Conservation (phyloP, 768 basidiomycete genomes). For the Lentinula sp. region DNA sequence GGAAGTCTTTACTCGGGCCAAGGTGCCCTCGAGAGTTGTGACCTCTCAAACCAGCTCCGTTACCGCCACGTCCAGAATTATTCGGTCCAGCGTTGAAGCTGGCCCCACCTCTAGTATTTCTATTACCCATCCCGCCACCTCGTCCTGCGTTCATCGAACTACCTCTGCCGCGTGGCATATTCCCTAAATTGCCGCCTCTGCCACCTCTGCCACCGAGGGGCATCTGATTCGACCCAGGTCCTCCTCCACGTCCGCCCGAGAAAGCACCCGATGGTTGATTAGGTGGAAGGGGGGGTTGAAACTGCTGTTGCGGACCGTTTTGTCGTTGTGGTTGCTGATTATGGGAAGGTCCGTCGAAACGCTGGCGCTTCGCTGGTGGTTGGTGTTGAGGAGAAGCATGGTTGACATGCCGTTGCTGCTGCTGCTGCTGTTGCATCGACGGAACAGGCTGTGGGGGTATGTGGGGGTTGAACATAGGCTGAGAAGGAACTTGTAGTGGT, state of each 20-base stretch:
- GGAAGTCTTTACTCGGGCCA: constrained; percentile 54
- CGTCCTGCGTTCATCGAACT: constrained; percentile 40
- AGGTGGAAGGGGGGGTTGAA: constrained; percentile 53
- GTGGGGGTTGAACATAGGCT: constrained; percentile 8
- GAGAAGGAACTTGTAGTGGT: constrained; percentile 23
- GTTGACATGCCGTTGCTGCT: constrained; percentile 42
- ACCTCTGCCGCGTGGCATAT: constrained; percentile 39
- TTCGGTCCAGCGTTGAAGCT: constrained; percentile 34
- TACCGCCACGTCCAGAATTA: constrained; percentile 34
- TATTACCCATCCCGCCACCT: constrained; percentile 45
- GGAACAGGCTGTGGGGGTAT: constrained; percentile 17
- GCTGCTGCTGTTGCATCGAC: constrained; percentile 36
- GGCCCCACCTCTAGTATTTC: constrained; percentile 35
- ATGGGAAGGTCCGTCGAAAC: constrained; percentile 75
- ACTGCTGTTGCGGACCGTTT: constrained; percentile 61
- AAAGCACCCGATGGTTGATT: constrained; percentile 32
- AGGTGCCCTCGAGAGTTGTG: constrained; percentile 66
- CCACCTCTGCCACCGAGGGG: constrained; percentile 17
- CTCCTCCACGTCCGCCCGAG: constrained; percentile 17
- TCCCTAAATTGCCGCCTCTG: constrained; percentile 31
- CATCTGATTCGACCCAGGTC: constrained; percentile 23
- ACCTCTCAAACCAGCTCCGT: constrained; percentile 47
- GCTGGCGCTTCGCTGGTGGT: constrained; percentile 89
- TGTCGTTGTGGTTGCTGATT: constrained; percentile 40
- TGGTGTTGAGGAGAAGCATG: constrained; percentile 72